A percentile compares a stretch with the other conserved stretches of the same genome.
Conservation (phyloP, 2,329 filamentous ascomycete species). For the Coniella vitis region DNA sequence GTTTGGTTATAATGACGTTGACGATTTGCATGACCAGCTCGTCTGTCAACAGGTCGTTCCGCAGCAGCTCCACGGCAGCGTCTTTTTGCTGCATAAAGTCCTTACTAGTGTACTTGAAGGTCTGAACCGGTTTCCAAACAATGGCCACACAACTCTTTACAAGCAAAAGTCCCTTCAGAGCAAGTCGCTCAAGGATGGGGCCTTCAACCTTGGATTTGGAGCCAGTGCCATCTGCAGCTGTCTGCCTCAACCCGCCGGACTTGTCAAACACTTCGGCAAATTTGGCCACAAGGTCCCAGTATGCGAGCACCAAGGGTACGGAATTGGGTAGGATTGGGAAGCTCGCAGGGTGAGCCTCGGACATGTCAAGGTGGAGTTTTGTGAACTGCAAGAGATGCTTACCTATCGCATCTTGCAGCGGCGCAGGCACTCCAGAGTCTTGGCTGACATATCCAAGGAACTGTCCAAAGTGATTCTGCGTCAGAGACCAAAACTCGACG, state of each 20-base stretch:
- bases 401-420: conserved; percentile 58
- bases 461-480: conserved; percentile 70
- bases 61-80: conserved; percentile 62
- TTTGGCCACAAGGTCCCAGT: conserved; percentile 75
- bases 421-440: conserved; percentile 45
- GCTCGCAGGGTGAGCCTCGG: conserved; percentile 68
- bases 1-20: conserved; percentile 75
- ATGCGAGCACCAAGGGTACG: conserved; percentile 67
- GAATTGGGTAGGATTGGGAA: conserved; percentile 79
- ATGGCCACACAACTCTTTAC: conserved; percentile 79
- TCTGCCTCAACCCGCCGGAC: conserved; percentile 48
- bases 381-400: conserved; percentile 86
- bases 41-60: conserved; percentile 66
- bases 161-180: conserved; percentile 75
- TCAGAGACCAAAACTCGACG: conserved; percentile 71
- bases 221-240: conserved; percentile 27
- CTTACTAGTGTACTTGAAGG: conserved; percentile 74
- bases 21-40: conserved; percentile 75
- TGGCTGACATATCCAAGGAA: conserved; percentile 60
- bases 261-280: conserved; percentile 69
- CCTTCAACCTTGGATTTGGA: conserved; percentile 48
- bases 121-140: conserved; percentile 71
- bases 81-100: conserved; percentile 72
- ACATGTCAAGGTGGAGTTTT: conserved; percentile 87
- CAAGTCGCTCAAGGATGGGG: conserved; percentile 68